Evolutionary conservation across 148 eudicot species (phyloP).

Genomic region (Nepenthes gracilis): DNA sequence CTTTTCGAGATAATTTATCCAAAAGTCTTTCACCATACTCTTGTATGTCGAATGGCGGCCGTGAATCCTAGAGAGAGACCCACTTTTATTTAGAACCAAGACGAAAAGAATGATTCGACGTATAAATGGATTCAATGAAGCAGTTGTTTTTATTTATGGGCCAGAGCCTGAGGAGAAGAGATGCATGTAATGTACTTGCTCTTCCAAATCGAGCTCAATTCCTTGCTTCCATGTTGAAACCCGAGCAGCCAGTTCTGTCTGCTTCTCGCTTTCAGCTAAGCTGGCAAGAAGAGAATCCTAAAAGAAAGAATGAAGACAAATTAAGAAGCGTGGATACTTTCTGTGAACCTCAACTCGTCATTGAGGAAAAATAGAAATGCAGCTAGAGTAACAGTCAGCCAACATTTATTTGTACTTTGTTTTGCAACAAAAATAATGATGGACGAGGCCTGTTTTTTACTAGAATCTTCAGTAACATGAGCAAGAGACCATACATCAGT

Average conservation of each 20-base stretch:
- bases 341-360: too few relatives aligned
- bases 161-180: background rate
- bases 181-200: conserved; percentile 35
- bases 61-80: conserved; percentile 50
- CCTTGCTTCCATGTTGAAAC: conserved; percentile 91
- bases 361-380: too few relatives aligned
- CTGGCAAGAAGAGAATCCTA: conserved; percentile 88
- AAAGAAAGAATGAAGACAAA: background rate
- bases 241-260: conserved; percentile 77
- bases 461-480: too few relatives aligned
- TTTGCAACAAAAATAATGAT: too few relatives aligned
- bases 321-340: too few relatives aligned
- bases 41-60: conserved; percentile 84
- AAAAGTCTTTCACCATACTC: conserved; percentile 61
- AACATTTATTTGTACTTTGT: too few relatives aligned
- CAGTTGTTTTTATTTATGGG: too few relatives aligned
- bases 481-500: too few relatives aligned
- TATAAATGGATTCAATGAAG: too few relatives aligned
- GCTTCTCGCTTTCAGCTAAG: conserved; percentile 72
- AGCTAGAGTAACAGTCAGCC: too few relatives aligned
- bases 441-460: too few relatives aligned
- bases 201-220: conserved; percentile 73
- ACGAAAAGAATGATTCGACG: background rate
- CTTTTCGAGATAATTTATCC: conserved; percentile 40
- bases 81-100: conserved; percentile 2